Base-by-base conservation (phyloP, 495 filamentous ascomycete genomes). In the Aspergillus leporis region DNA sequence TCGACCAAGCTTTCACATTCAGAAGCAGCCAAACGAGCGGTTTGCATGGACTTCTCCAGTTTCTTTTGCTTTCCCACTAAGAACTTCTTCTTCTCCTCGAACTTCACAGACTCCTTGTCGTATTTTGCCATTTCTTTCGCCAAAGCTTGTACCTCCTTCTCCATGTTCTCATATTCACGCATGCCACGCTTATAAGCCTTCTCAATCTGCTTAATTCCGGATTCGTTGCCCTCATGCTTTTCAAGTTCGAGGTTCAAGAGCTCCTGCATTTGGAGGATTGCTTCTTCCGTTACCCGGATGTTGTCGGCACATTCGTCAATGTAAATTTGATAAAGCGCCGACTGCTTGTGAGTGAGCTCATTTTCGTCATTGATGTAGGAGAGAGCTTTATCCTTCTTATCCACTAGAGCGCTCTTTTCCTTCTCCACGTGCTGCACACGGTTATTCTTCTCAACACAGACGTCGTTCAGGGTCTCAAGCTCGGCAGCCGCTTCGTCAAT, bases 391-490 rank as follows among this genome's bases (percentile, higher is more conserved):
- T 98, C 85, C 73, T 98, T 98, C 81, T 97, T 97, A 66, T 96
- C 93, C 71, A 94, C 94, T 38, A 98, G 81, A 30, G 85, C 77
- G 50, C 86, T 90, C 78, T 90, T 96, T 77, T 98, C 94, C 70
- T 98, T 98, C 75, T 98, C 94, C 3, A 98, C 94, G 68, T 97
- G 93, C 75, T 97, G 91, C 6, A 98, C 95, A 48, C 95, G 88
- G 47, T 85, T 87, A 63, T 87, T 94, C 79, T 98, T 98, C 70
- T 98, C 94, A 51, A 89, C 78, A 69, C 94, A 98, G 10, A 96
- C 85, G 62, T 98, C 94, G 66, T 98, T 98, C 43, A 98, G 81
- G 4, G 86, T 86, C 67, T 98, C 94, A 3, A 93, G 89, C 70
- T 97, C 89, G 6, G 88, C 73, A 0, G 92, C 93, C 4, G 91